Evolutionary conservation across 176 grass and related monocot species (phyloP).

Genomic region (Dendrocalamus sinicus): DNA sequence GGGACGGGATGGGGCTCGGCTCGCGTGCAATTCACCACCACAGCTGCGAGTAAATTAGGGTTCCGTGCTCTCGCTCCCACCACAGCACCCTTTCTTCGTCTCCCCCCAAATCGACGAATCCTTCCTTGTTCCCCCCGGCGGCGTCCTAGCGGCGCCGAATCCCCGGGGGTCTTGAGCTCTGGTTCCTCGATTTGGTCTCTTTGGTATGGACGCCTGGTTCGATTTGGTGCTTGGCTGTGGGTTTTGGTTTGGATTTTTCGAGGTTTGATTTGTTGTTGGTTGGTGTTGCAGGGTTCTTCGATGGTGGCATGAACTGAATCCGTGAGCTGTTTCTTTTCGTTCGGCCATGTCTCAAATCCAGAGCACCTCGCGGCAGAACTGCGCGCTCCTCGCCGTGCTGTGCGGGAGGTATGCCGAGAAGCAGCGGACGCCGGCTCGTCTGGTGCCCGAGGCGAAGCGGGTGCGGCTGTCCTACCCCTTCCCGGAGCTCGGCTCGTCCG

Average conservation of each 20-base stretch:
- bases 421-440: background rate
- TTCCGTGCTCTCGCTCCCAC: conserved; percentile 14
- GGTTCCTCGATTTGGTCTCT: conserved; percentile 10
- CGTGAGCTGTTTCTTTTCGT: background rate
- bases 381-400: conserved; percentile 55
- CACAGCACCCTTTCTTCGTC: conserved; percentile 8
- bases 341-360: conserved; percentile 54
- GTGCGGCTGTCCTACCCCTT: conserved; percentile 49
- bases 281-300: conserved; percentile 36
- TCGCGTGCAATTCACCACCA: too few species aligned
- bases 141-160: background rate
- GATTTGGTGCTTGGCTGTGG: background rate
- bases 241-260: background rate
- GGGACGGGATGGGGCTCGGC: background rate
- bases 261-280: background rate
- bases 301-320: conserved; percentile 23
- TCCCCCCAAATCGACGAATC: background rate
- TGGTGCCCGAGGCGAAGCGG: conserved; percentile 16
- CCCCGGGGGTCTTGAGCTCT: background rate
- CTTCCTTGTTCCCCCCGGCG: background rate
- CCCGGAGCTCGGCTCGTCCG: conserved; percentile 55
- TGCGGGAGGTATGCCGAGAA: conserved; percentile 50
- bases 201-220: background rate
- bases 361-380: conserved; percentile 29
- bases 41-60: conserved; percentile 34